Evolutionary conservation across 176 grass and related monocot genomes (phyloP), one percentile per base, ranked within the genome.

Genomic region (Paspalum notatum): DNA sequence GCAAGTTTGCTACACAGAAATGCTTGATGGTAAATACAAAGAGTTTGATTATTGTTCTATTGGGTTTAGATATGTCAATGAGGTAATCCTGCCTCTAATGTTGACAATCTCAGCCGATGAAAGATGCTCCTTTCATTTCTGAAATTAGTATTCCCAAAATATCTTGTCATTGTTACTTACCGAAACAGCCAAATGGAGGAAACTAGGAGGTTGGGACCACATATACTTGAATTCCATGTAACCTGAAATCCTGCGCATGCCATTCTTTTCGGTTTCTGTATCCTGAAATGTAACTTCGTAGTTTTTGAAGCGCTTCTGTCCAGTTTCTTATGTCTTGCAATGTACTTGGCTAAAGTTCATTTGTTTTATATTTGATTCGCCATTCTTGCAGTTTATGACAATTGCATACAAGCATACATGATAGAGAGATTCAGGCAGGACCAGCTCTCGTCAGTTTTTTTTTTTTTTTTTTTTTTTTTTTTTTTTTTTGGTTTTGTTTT

Each of bases 391-490:
- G 91, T 97, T 74, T 97, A 90, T 76, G 91, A 92, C 94, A 61
- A 94, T 97, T 13, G 85, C 85, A 16, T 97, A 97, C 74, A 97
- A 97, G 45, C 85, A 51, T 97, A 91, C 91, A 79, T 97, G 68
- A 83, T 88, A 53, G 87, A 94, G 59, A 88, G 91, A 51, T 97
- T 97, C 80, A 86, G 73, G 21, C 78, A 94, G 88, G 94, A 97
- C 46, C 51, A 89, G 72, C 89, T 92, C 27, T 87, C 94, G 44
- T 73, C 91, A 48, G 85, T 90, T 76, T 97, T 97, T 65, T 70
- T n/a, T n/a, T n/a, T n/a, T n/a, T n/a, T n/a, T n/a, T n/a, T n/a
- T n/a, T n/a, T n/a, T n/a, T n/a, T n/a, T n/a, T n/a, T n/a, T n/a
- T n/a, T n/a, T n/a, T n/a, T n/a, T n/a, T n/a, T n/a, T n/a, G n/a